Percentiles rank a stretch among this genome's conserved stretches.
These are phyloP conservation scores for Epichloe bromicola DNA, from an alignment of 2,329 filamentous ascomycete genomes.

Conservation along the genomic window DNA sequence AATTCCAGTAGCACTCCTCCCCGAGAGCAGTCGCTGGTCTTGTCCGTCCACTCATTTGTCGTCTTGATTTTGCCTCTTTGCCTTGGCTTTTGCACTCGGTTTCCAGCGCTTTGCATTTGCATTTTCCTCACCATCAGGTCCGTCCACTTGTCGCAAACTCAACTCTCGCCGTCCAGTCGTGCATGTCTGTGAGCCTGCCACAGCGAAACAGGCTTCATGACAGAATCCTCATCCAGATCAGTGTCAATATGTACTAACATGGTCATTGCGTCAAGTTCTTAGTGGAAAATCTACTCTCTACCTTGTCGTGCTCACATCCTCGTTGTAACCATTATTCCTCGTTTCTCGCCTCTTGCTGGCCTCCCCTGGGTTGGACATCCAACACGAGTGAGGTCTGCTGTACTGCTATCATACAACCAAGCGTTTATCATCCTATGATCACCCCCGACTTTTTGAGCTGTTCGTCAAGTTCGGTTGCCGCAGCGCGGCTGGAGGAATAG, in stretches of 20 bases:
- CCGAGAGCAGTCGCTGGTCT: conserved; percentile 42
- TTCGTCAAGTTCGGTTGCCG: conserved; percentile 32
- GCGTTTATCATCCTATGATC: conserved; percentile 25
- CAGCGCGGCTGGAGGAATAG: conserved; percentile 32
- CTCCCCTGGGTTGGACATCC: not conserved
- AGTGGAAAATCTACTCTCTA: not conserved
- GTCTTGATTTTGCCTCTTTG: conserved; percentile 16
- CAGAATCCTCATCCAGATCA: not conserved
- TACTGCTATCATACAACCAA: not conserved
- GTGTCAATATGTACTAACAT: not conserved
- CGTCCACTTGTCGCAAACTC: not conserved
- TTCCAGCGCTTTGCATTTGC: conserved; percentile 7
- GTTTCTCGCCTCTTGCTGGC: not conserved
- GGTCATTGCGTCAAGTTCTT: not conserved
- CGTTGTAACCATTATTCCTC: not conserved
- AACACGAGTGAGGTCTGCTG: not conserved
- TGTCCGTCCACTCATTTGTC: conserved; percentile 45
- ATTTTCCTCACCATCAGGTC: conserved; percentile 4
- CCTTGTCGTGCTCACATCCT: not conserved
- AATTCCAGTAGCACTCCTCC: conserved; percentile 42
- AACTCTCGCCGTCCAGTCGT: not conserved
- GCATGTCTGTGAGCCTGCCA: not conserved
- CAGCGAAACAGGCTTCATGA: not conserved
- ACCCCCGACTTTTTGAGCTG: conserved; percentile 21
- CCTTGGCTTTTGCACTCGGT: conserved; percentile 8